Evolutionary conservation across 345 rosid species (phyloP).

Genomic region (Brassica incana): DNA sequence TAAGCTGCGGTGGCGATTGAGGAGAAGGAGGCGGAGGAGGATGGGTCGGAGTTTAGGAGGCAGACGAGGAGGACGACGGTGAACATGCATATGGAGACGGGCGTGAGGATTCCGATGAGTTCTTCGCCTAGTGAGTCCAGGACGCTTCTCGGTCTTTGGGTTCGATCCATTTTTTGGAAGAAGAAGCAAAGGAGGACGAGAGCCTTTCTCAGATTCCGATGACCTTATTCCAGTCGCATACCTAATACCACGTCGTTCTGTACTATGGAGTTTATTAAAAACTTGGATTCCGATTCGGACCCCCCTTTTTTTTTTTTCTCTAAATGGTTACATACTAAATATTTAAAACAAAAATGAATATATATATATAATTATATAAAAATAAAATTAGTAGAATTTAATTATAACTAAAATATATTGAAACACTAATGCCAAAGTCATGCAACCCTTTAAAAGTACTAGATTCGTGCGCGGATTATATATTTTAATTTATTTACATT

Average conservation of each 20-base stretch:
- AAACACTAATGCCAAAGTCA: too few relatives aligned
- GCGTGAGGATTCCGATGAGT: conserved; percentile 73
- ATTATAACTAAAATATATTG: too few relatives aligned
- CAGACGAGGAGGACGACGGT: conserved; percentile 80
- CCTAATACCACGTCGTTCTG: neutral
- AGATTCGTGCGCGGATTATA: too few relatives aligned
- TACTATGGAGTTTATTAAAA: neutral
- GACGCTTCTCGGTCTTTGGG: conserved; percentile 53
- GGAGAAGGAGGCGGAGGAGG: conserved; percentile 50
- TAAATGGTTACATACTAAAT: too few relatives aligned
- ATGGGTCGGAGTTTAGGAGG: conserved; percentile 54
- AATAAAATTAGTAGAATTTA: too few relatives aligned
- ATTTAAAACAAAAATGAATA: too few relatives aligned
- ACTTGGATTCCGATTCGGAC: too few relatives aligned
- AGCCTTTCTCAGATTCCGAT: neutral
- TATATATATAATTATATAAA: too few relatives aligned
- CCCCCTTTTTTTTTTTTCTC: too few relatives aligned
- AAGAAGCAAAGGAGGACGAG: neutral
- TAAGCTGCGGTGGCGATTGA: conserved; percentile 80
- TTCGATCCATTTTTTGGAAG: conserved; percentile 55
- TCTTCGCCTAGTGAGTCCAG: conserved; percentile 77
- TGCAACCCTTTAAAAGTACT: too few relatives aligned
- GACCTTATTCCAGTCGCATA: neutral
- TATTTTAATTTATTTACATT: too few relatives aligned
- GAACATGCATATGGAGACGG: conserved; percentile 90